Conservation (phyloP, 345 rosid genomes). For the Populus davidiana region DNA sequence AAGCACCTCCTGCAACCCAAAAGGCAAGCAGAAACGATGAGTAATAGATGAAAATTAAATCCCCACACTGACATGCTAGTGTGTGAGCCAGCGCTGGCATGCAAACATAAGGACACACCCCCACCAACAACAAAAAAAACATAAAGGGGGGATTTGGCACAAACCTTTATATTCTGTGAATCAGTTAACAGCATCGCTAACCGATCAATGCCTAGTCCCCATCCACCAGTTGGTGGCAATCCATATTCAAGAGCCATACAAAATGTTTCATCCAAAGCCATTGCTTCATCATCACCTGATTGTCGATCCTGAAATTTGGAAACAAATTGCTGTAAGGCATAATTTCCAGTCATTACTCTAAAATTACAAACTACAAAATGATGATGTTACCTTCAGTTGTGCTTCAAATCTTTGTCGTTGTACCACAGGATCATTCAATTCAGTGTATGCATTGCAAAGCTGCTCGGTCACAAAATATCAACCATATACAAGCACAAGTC, state of each 20-base stretch:
- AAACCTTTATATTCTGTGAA: constrained; percentile 92
- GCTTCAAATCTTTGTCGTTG: constrained; percentile 92
- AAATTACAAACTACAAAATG: neutral
- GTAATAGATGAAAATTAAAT: neutral
- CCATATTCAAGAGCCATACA: constrained; percentile 86
- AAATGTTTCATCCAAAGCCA: constrained; percentile 93
- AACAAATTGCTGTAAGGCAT: neutral
- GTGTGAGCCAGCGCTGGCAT: neutral
- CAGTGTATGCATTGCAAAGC: constrained; percentile 97
- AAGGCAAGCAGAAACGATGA: constrained; percentile 12
- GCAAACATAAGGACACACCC: too few relatives aligned
- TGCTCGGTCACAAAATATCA: constrained; percentile 21
- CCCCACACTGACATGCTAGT: neutral
- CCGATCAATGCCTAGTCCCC: constrained; percentile 95
- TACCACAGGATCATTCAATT: constrained; percentile 91
- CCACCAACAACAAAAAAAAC: neutral
- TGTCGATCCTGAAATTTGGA: constrained; percentile 60
- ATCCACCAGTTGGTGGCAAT: constrained; percentile 93
- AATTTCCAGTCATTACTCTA: neutral
- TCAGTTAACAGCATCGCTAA: constrained; percentile 85
- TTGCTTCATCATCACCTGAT: constrained; percentile 97
- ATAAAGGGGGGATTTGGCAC: neutral
- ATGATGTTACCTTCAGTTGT: constrained; percentile 73
- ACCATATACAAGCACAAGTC: neutral
- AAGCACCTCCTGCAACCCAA: constrained; percentile 71